Percentiles rank a stretch among this genome's conserved stretches.
These are phyloP conservation scores for Lentinula guzmanii DNA, from an alignment of 768 basidiomycete genomes.

Conservation along the genomic window DNA sequence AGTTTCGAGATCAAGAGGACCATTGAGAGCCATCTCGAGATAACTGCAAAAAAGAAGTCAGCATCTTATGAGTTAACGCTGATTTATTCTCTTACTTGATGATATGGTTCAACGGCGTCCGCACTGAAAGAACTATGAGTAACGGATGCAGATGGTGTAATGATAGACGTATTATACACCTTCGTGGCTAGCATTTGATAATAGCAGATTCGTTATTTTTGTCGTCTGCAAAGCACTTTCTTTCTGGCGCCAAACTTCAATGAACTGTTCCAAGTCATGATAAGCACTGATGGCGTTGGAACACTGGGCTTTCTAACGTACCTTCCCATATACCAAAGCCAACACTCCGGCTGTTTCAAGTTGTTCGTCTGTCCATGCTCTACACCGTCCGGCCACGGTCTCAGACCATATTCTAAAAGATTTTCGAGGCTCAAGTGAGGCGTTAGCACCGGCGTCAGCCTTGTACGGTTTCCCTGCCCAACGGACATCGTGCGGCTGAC, in stretches of 20 bases:
- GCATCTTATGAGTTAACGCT: background rate
- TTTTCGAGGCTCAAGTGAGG: constrained; percentile 63
- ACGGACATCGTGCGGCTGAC: constrained; percentile 61
- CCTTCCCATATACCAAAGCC: constrained; percentile 74
- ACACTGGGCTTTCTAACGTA: constrained; percentile 13
- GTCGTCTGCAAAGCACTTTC: constrained; percentile 67
- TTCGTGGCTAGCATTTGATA: constrained; percentile 83
- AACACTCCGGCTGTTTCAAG: constrained; percentile 77
- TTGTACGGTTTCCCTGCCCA: constrained; percentile 78
- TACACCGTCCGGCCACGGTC: constrained; percentile 58
- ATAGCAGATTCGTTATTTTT: constrained; percentile 64
- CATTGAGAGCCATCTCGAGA: constrained; percentile 75
- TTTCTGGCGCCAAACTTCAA: constrained; percentile 83
- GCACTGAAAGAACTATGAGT: constrained; percentile 32
- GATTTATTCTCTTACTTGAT: constrained; percentile 51
- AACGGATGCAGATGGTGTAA: background rate
- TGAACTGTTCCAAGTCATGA: constrained; percentile 45
- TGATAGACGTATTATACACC: constrained; percentile 36
- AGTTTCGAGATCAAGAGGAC: constrained; percentile 65
- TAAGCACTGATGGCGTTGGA: background rate
- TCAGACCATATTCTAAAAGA: constrained; percentile 81
- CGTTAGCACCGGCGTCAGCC: constrained; percentile 22
- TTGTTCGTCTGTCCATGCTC: constrained; percentile 79
- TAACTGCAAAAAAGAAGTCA: constrained; percentile 35
- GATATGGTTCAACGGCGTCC: constrained; percentile 76